A percentile compares a stretch with the other conserved stretches of the same genome.
Evolutionary conservation across 139 green algal genomes (phyloP).

Genomic region (Closterium sp.): DNA sequence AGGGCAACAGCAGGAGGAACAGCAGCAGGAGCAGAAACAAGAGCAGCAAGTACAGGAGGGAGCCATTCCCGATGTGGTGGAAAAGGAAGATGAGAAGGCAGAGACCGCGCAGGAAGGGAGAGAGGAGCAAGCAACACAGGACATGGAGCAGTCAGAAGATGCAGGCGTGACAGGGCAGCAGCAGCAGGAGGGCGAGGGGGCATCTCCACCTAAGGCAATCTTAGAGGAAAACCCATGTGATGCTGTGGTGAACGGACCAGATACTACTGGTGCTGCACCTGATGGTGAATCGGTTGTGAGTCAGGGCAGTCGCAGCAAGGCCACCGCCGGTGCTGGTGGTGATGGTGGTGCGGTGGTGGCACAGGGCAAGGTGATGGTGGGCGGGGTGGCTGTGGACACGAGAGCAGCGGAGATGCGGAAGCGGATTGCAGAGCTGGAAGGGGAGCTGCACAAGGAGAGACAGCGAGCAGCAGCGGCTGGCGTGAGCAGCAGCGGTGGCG

Average conservation of each 20-base stretch:
- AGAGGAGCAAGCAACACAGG: background rate
- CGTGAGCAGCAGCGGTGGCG: background rate
- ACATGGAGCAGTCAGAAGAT: background rate
- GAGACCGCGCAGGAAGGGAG: background rate
- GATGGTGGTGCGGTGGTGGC: background rate
- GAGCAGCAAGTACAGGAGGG: background rate
- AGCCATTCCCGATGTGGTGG: no score
- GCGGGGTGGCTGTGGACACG: background rate
- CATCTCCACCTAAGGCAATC: no score
- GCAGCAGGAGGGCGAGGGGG: no score
- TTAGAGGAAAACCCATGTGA: background rate
- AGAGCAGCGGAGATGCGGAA: background rate
- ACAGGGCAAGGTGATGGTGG: background rate
- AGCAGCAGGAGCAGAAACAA: background rate
- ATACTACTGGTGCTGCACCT: no score
- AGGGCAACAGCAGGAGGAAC: background rate
- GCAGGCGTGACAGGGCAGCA: no score
- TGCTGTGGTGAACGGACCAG: background rate
- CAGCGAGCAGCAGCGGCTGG: background rate
- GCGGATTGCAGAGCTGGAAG: background rate
- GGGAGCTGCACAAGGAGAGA: background rate
- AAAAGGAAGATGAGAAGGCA: background rate
- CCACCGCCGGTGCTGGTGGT: background rate
- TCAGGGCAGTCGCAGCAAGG: background rate
- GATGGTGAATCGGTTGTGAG: no score